Conservation (phyloP, 108 stramenopile genomes). For the Nitzschia sp. region DNA sequence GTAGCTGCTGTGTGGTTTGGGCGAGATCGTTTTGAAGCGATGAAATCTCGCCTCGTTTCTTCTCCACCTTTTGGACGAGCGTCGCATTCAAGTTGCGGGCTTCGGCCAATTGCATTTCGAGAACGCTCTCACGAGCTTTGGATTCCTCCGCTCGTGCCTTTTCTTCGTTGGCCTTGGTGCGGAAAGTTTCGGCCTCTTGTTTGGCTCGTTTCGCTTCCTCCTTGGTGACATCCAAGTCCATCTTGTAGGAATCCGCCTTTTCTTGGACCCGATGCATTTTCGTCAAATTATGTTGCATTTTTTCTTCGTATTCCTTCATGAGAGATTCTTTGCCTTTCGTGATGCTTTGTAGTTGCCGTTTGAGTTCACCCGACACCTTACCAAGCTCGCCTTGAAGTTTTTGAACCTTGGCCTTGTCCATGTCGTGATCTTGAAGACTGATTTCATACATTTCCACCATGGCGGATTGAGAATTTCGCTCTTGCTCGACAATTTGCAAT, state of each 20-base stretch:
- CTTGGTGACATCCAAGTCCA: conserved; percentile 24
- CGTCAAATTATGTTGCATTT: conserved; percentile 20
- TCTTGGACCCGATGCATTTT: conserved; percentile 35
- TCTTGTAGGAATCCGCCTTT: conserved; percentile 33
- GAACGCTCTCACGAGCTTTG: conserved; percentile 23
- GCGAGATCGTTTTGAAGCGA: conserved; percentile 28
- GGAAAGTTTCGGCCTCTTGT: conserved; percentile 16
- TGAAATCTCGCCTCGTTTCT: conserved; percentile 33
- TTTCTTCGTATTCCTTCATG: conserved; percentile 35
- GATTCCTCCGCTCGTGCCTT: conserved; percentile 11
- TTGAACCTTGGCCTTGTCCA: conserved; percentile 32
- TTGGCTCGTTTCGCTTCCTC: conserved; percentile 19
- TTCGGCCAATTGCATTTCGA: conserved; percentile 42
- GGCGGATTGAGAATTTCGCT: conserved; percentile 30
- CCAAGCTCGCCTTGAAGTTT: conserved; percentile 31
- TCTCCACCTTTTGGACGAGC: conserved; percentile 36
- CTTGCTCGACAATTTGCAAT: conserved; percentile 45
- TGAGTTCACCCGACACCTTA: conserved; percentile 31
- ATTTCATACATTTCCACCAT: conserved; percentile 50
- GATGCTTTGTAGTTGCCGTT: conserved; percentile 34
- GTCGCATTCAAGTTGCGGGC: conserved; percentile 31
- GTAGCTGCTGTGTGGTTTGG: conserved; percentile 9
- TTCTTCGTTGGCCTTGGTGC: conserved; percentile 13
- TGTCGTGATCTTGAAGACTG: conserved; percentile 41
- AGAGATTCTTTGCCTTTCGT: conserved; percentile 30